Evolutionary conservation across 306 rosid genomes (phyloP).

Genomic region (Rubus parviflorus): DNA sequence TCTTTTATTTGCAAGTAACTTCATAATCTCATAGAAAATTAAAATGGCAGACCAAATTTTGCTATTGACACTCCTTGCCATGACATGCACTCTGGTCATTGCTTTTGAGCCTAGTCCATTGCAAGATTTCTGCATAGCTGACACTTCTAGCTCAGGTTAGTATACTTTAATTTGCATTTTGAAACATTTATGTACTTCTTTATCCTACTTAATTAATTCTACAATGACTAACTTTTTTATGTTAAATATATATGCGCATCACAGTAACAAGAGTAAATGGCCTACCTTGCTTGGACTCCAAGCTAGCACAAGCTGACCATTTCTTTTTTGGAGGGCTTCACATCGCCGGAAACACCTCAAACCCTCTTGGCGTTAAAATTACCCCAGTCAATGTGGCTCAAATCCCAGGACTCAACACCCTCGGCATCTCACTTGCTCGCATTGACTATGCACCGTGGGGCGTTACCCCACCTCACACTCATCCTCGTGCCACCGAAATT

Average conservation of each 20-base stretch:
- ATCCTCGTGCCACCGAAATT: constrained; percentile 3
- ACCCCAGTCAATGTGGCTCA: constrained; percentile 8
- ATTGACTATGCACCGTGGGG: not conserved
- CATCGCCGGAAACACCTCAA: constrained; percentile 4
- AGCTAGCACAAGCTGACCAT: constrained; percentile 5
- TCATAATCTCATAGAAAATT: not conserved
- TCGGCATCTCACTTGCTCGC: constrained; percentile 2
- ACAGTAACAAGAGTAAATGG: constrained; percentile 2
- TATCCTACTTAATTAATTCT: too few species aligned
- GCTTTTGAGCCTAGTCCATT: not conserved
- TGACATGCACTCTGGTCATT: constrained; percentile 3
- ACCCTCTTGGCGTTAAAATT: not conserved
- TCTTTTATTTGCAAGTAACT: not conserved
- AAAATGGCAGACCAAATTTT: constrained; percentile 2
- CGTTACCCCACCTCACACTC: constrained; percentile 7
- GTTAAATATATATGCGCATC: not conserved
- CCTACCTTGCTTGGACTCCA: constrained; percentile 7
- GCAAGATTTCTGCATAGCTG: too few species aligned
- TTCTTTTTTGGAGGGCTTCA: constrained; percentile 7
- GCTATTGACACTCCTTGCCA: not conserved
- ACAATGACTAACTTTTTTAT: too few species aligned
- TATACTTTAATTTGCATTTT: too few species aligned
- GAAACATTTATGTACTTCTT: too few species aligned
- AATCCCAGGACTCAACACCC: constrained; percentile 17
- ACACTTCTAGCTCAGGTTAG: too few species aligned